A percentile compares a stretch with the other conserved stretches of the same genome.
Evolutionary conservation across 306 rosid species (phyloP).

Genomic region (Datisca glomerata): DNA sequence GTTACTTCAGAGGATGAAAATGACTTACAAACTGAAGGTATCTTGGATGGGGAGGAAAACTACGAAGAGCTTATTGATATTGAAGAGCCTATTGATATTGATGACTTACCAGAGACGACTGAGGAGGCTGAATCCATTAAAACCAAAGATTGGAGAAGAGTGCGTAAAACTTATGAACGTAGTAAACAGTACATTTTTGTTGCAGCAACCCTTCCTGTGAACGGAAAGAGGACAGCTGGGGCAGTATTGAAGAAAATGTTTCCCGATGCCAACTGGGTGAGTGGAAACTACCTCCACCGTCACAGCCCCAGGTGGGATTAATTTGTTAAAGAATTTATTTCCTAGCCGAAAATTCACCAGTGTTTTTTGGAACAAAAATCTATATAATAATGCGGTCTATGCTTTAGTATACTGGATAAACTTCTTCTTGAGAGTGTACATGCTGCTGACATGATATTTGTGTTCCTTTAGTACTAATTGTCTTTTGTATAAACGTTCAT

Average conservation of each 20-base stretch:
- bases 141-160: slow-evolving; percentile 67
- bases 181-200: slow-evolving; percentile 90
- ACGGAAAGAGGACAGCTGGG: slow-evolving; percentile 96
- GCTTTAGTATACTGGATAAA: no score
- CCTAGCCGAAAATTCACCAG: no score
- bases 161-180: slow-evolving; percentile 55
- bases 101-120: slow-evolving; percentile 8
- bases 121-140: slow-evolving; percentile 31
- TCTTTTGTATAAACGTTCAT: no score
- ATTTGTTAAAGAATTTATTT: no score
- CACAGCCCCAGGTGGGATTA: slow-evolving; percentile 81
- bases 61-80: slow-evolving; percentile 19
- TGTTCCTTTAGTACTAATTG: no score
- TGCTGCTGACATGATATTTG: no score
- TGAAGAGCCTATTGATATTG: slow-evolving; percentile 16
- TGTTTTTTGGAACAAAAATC: no score
- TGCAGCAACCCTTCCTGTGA: slow-evolving; percentile 94
- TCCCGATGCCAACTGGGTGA: slow-evolving; percentile 82
- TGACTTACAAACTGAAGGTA: slow-evolving; percentile 27
- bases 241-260: slow-evolving; percentile 64
- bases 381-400: no score
- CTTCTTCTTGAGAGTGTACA: no score
- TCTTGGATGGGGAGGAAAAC: slow-evolving; percentile 41
- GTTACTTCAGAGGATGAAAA: slow-evolving; percentile 35
- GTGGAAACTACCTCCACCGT: slow-evolving; percentile 83